These are phyloP conservation scores for Syncephalis fuscata DNA, from an alignment of 371 early-diverging fungal genomes.

Conservation along the genomic window DNA sequence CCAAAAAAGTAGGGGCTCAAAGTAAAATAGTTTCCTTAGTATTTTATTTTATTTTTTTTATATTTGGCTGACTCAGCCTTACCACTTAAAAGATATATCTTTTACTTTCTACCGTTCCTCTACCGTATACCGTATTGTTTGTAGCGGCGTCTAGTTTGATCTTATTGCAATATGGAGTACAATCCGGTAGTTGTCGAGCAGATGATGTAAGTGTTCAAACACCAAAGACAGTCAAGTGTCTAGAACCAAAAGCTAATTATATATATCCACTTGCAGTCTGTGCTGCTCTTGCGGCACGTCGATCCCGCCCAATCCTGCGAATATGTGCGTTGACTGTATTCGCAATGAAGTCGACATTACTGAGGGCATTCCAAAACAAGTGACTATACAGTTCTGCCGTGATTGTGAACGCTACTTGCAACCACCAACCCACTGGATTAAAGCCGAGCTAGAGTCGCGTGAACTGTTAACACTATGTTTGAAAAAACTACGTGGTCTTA, in stretches of 20 bases:
- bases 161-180: conserved; percentile 4
- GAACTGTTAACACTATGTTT: conserved; percentile 92
- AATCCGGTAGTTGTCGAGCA: conserved; percentile 1
- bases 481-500: conserved; percentile 81
- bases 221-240: no score
- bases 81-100: no score
- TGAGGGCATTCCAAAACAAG: conserved; percentile 94
- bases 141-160: no score
- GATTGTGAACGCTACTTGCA: conserved; percentile 95
- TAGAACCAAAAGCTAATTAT: not conserved
- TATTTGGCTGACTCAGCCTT: no score
- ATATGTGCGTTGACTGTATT: conserved; percentile 98
- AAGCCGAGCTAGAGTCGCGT: conserved; percentile 76
- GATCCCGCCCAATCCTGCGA: conserved; percentile 93
- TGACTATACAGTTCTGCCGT: conserved; percentile 85
- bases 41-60: no score
- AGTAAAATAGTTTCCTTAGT: no score
- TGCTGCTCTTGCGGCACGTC: conserved; percentile 96
- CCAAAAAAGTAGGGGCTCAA: no score
- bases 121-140: no score
- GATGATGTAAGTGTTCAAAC: conserved; percentile 4
- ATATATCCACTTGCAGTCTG: conserved; percentile 21
- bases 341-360: conserved; percentile 92
- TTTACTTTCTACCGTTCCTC: no score
- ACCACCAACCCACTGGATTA: conserved; percentile 90